Base-by-base conservation (phyloP, 345 rosid genomes). In the Melaleuca quinquenervia region DNA sequence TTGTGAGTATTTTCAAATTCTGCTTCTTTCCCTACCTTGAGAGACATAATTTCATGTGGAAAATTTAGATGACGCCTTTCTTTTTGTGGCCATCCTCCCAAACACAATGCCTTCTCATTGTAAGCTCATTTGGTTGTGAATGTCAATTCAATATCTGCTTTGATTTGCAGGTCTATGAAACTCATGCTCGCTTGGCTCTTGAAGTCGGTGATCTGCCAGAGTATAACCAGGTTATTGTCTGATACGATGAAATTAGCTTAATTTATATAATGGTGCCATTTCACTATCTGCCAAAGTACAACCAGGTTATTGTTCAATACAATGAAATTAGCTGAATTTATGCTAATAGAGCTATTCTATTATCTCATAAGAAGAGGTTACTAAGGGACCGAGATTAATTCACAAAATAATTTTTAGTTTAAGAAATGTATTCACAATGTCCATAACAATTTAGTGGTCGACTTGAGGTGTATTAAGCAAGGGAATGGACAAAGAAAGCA, bases 141-240 rank as follows among this genome's bases (percentile, higher is more conserved):
- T 70, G 78, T 70, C 78, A 70, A 70, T 24, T 45, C 44, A 5
- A 51, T 82, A 41, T 64, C 60, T 49, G 2, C 52, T 29, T 84
- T 86, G n/a, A 82, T 52, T 74, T 91, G 84, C 93, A 98, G 99
- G 99, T 98, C 82, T 98, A 98, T 92, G 99, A 98, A 92, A 94
- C 98, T 74, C 99, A 98, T 94, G 99, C 98, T 85, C 95, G 99
- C 87, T 91, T 96, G 83, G 94, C 99, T n/a, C 83, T 98, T 90
- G 99, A 98, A 91, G 93, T 89, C 85, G 98, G 98, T 74, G 99
- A 98, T 89, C 90, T 98, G 84, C 92, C 98, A 0, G 99, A 98
- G 91, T 98, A 91, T 92, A 98, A 98, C 93, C 99, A 98, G 98
- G 99, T 98, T 18, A 16, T 70, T 70, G 78, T 70, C 36, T 70